Evolutionary conservation across 768 basidiomycete genomes (phyloP).

Genomic region (Lentinula boryana): DNA sequence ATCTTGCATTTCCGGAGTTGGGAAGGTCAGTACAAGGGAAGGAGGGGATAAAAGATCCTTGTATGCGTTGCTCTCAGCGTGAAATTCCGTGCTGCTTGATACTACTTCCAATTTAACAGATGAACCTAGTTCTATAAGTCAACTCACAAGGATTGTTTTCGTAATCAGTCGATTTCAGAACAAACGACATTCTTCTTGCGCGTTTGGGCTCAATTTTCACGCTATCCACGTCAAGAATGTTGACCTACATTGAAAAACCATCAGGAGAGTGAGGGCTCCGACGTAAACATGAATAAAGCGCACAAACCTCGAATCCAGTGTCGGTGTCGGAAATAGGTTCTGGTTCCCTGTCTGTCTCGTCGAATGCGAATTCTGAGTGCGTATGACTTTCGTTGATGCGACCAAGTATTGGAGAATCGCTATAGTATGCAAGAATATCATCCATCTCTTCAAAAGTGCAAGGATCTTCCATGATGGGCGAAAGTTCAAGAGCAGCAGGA

Average conservation of each 20-base stretch:
- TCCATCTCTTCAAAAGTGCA: slow-evolving; percentile 1
- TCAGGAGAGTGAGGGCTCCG: not conserved
- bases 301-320: not conserved
- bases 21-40: slow-evolving; percentile 1
- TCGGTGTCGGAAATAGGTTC: not conserved
- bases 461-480: slow-evolving; percentile 2
- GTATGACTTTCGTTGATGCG: not conserved
- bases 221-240: not conserved
- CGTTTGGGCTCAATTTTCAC: not conserved
- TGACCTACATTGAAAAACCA: not conserved
- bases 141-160: not conserved
- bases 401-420: not conserved
- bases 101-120: not conserved
- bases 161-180: not conserved
- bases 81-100: not conserved
- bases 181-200: not conserved
- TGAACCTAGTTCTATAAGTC: too few relatives aligned
- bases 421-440: slow-evolving; percentile 3
- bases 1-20: not conserved
- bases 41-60: not conserved
- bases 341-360: slow-evolving; percentile 3
- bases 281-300: not conserved
- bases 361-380: not conserved
- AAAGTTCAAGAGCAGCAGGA: not conserved
- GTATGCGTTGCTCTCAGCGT: not conserved